Percentiles rank a stretch among this genome's conserved stretches.
Conservation (phyloP, 768 basidiomycete genomes). For the Tricholoma terreum region DNA sequence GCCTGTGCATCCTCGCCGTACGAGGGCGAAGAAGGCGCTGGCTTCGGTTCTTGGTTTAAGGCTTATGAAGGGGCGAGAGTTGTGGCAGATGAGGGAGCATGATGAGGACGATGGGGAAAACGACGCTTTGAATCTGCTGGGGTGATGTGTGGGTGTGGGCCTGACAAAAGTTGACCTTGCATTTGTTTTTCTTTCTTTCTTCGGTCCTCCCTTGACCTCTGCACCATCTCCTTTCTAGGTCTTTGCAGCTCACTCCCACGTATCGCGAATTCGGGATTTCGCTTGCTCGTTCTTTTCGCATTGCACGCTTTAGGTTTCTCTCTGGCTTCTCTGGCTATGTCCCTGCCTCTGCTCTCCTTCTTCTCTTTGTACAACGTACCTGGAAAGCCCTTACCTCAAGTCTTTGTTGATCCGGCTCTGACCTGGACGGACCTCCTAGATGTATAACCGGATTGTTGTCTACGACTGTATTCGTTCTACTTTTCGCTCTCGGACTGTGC, state of each 20-base stretch:
- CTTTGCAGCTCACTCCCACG: neutral
- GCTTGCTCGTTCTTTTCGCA: neutral
- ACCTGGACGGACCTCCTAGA: too few species aligned
- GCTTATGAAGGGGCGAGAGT: constrained; percentile 6
- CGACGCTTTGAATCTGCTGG: constrained; percentile 16
- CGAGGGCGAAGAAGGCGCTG: neutral
- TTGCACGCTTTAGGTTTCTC: neutral
- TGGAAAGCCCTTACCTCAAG: too few species aligned
- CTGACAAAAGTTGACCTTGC: neutral
- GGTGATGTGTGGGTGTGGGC: neutral
- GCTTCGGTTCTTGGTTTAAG: neutral
- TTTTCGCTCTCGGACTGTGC: too few species aligned
- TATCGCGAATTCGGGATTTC: neutral
- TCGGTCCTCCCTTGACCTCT: neutral
- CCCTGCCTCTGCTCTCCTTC: too few species aligned
- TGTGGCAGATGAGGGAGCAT: constrained; percentile 13
- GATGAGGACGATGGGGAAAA: constrained; percentile 17
- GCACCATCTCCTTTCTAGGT: neutral
- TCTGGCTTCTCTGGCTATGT: neutral
- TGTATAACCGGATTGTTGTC: too few species aligned
- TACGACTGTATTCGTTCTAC: too few species aligned
- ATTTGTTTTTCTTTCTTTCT: neutral
- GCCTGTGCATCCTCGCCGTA: constrained; percentile 27
- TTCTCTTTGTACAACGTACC: too few species aligned
- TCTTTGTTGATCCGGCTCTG: too few species aligned